Base-by-base conservation (phyloP, 345 rosid species). In the Euclidium syriacum region DNA sequence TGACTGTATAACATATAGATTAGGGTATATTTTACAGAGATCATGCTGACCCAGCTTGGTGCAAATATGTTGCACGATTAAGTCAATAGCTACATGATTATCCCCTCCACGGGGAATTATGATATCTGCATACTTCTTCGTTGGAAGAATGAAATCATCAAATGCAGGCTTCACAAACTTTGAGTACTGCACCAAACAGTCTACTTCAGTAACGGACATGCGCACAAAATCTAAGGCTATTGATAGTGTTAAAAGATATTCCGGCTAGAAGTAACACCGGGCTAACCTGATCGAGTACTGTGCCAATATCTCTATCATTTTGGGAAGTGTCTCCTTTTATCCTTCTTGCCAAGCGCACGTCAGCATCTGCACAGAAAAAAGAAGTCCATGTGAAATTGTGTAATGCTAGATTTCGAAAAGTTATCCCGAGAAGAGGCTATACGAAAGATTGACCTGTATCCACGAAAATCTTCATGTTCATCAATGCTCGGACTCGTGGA, bases 41-140 rank as follows among this genome's bases (percentile, higher is more conserved):
- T 94, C 95, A 73, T 90, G 97, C 75, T 94, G 99, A 41, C 95
- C 97, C 75, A 94, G 95, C 78, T 94, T 94, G 41, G 96, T 94
- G 48, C 96, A 77, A 39, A 94, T 94, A 79, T 94, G 99, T 62
- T 94, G 99, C 53, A 94, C 99, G 75, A 94, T 94, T 77, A 94
- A 75, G 84, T 94, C 99, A 71, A 94, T 65, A 20, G 99, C 99
- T 17, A 94, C 99, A 59, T 94, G 98, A 78, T 94, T 94, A 71
- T 94, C 97, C 67, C 97, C 99, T 44, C 99, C 99, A 50, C 99
- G 99, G 51, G 99, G 99, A 76, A 94, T 94, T 55, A 94, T 87
- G 62, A 94, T 94, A 76, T 94, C 99, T 1, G 99, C 99, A 73
- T 85, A 85, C 64, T 94, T 94, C 81, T 94, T 94, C n/a, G 99